Evolutionary conservation across 2,329 filamentous ascomycete species (phyloP), one percentile per base, ranked within the genome.

Genomic region (Colletotrichum sojae): DNA sequence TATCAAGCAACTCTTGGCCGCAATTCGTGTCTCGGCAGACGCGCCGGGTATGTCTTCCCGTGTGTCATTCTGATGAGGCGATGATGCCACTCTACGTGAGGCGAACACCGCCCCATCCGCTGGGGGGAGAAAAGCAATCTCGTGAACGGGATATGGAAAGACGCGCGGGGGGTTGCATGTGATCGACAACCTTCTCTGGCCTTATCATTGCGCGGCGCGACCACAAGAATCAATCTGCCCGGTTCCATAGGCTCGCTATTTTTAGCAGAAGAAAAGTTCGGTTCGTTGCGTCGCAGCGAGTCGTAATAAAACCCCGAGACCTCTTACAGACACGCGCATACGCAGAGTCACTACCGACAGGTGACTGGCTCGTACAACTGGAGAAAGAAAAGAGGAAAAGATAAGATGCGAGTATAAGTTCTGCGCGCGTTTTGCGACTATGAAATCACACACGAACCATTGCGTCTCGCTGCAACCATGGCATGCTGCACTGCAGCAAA

Each of bases 31-130:
- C 31, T 10, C 27, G 27, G 27, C 27, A 31, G 27, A 31, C 27
- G 27, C 27, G 27, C 6, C 8, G 27, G 27, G 27, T 6, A 31
- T 31, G 27, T 31, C 27, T 31, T 31, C 27, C 27, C 27, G 27
- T 36, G 31, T 36, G 31, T 36, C 31, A 36, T 36, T 36, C 31
- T 36, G 31, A 10, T 36, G 31, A 36, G 31, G 31, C 31, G 27
- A 60, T 40, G 15, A n/a, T 51, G 46, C 27, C n/a, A 43, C 43
- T 63, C 13, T 67, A 16, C 18, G 57, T 57, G 59, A 57, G 27
- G 31, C 59, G 58, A 51, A 36, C 31, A 36, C 31, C 6, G 8
- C 31, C 31, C 31, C 31, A 36, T 36, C 31, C 31, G 10, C 16
- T 18, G 12, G 40, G 39, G n/a, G 5, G 22, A 25, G 16, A 52